Evolutionary conservation across 108 stramenopile species (phyloP).

Genomic region (Skeletonema grethae): DNA sequence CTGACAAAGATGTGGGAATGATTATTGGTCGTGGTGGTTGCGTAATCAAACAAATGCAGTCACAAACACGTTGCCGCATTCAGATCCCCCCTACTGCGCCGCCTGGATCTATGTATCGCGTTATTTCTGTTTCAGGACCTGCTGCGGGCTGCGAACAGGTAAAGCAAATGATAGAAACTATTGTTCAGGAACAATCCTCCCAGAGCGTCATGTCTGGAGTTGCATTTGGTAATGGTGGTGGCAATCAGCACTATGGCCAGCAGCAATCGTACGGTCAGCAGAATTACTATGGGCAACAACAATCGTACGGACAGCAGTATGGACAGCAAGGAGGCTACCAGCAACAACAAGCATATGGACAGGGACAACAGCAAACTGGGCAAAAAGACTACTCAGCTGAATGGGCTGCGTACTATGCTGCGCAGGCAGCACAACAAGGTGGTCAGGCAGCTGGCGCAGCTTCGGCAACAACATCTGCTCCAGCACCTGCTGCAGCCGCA

Average conservation of each 20-base stretch:
- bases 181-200: slow-evolving; percentile 80
- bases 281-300: slow-evolving; percentile 47
- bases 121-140: slow-evolving; percentile 77
- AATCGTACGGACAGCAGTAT: slow-evolving; percentile 32
- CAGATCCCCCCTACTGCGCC: slow-evolving; percentile 82
- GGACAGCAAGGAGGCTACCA: slow-evolving; percentile 40
- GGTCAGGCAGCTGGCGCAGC: slow-evolving; percentile 24
- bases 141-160: slow-evolving; percentile 73
- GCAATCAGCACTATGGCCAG: slow-evolving; percentile 50
- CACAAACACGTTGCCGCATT: slow-evolving; percentile 72
- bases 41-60: slow-evolving; percentile 88
- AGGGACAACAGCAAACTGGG: slow-evolving; percentile 29
- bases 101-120: slow-evolving; percentile 76
- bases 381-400: slow-evolving; percentile 68
- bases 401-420: slow-evolving; percentile 80
- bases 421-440: slow-evolving; percentile 49
- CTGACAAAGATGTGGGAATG: slow-evolving; percentile 88
- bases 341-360: slow-evolving; percentile 43
- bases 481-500: slow-evolving; percentile 37
- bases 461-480: slow-evolving; percentile 31
- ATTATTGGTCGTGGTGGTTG: slow-evolving; percentile 87
- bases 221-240: slow-evolving; percentile 43
- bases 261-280: slow-evolving; percentile 50
- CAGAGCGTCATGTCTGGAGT: slow-evolving; percentile 76
- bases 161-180: slow-evolving; percentile 75